Evolutionary conservation across 1,139 yeast species (phyloP).

Genomic region (Geotrichum siamense): DNA sequence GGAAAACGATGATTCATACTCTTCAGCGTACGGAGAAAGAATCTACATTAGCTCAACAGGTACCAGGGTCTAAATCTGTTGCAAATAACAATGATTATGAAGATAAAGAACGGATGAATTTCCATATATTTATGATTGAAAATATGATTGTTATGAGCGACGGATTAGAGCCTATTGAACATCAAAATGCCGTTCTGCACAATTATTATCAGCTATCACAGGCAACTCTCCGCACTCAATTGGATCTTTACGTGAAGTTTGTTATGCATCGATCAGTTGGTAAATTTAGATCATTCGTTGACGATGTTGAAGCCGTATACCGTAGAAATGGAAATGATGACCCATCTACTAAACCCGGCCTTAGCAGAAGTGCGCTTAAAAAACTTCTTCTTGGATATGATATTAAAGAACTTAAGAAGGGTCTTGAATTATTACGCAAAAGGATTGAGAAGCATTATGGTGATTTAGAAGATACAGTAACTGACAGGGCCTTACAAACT

Average conservation of each 20-base stretch:
- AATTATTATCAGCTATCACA: constrained; percentile 33
- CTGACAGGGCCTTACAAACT: constrained; percentile 39
- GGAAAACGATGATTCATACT: constrained; percentile 31
- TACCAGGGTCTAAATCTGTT: constrained; percentile 6
- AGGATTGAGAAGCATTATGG: constrained; percentile 55
- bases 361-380: constrained; percentile 51
- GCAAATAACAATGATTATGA: constrained; percentile 39
- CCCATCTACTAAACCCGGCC: constrained; percentile 57
- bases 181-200: constrained; percentile 30
- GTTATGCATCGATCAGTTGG: constrained; percentile 56
- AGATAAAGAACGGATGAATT: constrained; percentile 48
- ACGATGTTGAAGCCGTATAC: constrained; percentile 51
- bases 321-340: constrained; percentile 38
- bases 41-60: constrained; percentile 16
- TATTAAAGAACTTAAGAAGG: constrained; percentile 48
- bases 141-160: constrained; percentile 56
- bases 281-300: constrained; percentile 56
- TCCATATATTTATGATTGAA: constrained; percentile 55
- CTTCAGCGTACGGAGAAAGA: constrained; percentile 31
- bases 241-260: constrained; percentile 44
- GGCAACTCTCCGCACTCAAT: constrained; percentile 40
- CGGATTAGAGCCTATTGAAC: constrained; percentile 38
- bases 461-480: constrained; percentile 32
- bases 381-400: constrained; percentile 52
- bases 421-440: constrained; percentile 49